Base-by-base conservation (phyloP, 208 protist species). In the Naegleria gruberi region DNA sequence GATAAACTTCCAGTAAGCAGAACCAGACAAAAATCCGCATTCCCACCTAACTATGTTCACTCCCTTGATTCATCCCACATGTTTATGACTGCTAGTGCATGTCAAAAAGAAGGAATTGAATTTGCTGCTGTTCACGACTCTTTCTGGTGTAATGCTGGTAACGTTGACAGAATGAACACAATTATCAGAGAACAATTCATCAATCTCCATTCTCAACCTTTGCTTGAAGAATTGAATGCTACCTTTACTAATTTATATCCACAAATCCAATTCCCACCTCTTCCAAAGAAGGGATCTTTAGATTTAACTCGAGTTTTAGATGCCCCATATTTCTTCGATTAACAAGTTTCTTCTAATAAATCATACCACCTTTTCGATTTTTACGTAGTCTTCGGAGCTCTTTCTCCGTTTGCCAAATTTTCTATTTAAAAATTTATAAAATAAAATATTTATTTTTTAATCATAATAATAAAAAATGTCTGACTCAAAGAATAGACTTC, bases 21-120 rank as follows among this genome's bases (percentile, higher is more conserved):
- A 5, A 26, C 30, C 8, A 87, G 90, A 81, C 95, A 96, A 82
- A 81, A 83, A 5, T 92, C 96, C 4, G 98, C 98, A 4, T 98
- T 99, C 90, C 98, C 98, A 2, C 98, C 98, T 0, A 99, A 99
- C 92, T 98, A 98, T 73, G 98, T 99, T 86, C 98, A 99, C 95
- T 99, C 97, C 0, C 94, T 99, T 7, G 98, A 99, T 94, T 96
- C 97, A 8, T 98, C 98, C 8, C 98, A 99, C 92, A 96, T 99
- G 90, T 95, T 98, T 34, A 96, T 99, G 94, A 99, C 98, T 30
- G 98, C 98, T 44, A 91, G 97, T 6, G 93, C 95, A 88, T 99
- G 98, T 94, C 92, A 97, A 55, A 90, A 96, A 2, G 92, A 92
- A 6, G 96, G 95, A 1, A 92, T 97, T 17, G 92, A 97, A 91